Conservation (phyloP, 2,329 filamentous ascomycete species). For the Drechslerella dactyloides region DNA sequence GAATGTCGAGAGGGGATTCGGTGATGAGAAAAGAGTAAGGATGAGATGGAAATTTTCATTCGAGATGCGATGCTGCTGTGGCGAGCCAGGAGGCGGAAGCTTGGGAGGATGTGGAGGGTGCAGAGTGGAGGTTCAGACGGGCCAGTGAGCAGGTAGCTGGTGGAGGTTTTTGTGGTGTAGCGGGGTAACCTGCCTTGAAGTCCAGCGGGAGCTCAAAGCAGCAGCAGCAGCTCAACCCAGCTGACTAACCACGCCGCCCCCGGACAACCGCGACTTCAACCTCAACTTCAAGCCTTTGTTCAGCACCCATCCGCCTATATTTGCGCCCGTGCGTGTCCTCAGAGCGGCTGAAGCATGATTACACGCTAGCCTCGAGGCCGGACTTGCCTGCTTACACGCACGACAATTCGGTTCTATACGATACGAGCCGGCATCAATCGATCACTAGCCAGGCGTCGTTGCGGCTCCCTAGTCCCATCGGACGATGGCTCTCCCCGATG, state of each 20-base stretch:
- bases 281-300: no score
- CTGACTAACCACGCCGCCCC: constrained; percentile 1
- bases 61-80: not conserved
- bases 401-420: no score
- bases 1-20: not conserved
- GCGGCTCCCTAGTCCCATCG: no score
- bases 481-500: no score
- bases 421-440: no score
- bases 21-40: not conserved
- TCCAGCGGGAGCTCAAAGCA: not conserved
- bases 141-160: constrained; percentile 2
- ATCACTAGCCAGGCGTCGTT: no score
- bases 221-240: constrained; percentile 2
- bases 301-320: no score
- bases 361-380: no score
- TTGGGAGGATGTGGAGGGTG: not conserved
- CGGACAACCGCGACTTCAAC: not conserved
- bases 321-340: no score
- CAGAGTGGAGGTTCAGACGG: not conserved
- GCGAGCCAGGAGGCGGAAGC: not conserved
- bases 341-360: no score
- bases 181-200: constrained; percentile 1
- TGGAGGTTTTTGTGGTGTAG: constrained; percentile 10
- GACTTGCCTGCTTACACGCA: no score
- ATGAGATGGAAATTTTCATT: constrained; percentile 5